Conservation (phyloP, 768 basidiomycete species). For the Lentinus brumalis region DNA sequence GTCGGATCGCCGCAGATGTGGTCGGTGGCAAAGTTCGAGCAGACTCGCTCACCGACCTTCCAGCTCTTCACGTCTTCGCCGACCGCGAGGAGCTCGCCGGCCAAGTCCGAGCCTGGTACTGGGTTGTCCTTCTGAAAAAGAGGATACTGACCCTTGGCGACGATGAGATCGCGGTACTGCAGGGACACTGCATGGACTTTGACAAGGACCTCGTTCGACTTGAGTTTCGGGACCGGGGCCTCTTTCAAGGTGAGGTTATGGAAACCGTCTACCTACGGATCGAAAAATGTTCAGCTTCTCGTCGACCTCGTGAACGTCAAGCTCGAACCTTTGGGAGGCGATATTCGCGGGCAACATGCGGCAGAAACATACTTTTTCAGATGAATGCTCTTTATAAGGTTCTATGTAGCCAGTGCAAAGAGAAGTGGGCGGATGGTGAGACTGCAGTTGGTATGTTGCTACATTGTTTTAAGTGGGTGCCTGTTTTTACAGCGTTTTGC, state of each 20-base stretch:
- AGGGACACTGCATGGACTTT: conserved; percentile 60
- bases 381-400: too few relatives aligned
- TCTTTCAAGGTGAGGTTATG: conserved; percentile 33
- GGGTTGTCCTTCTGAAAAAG: conserved; percentile 34
- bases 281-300: neutral
- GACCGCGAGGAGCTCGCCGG: conserved; percentile 56
- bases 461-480: too few relatives aligned
- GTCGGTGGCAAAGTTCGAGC: conserved; percentile 51
- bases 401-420: too few relatives aligned
- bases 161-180: conserved; percentile 50
- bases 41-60: conserved; percentile 58
- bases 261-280: conserved; percentile 26
- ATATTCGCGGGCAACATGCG: conserved; percentile 25
- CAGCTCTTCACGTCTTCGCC: conserved; percentile 44
- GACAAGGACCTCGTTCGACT: conserved; percentile 53
- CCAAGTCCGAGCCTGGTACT: conserved; percentile 47
- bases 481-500: too few relatives aligned
- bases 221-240: conserved; percentile 34
- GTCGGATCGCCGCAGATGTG: conserved; percentile 50
- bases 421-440: too few relatives aligned
- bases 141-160: conserved; percentile 44
- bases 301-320: too few relatives aligned
- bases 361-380: conserved; percentile 17
- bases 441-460: too few relatives aligned
- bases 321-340: conserved; percentile 25